Conservation (phyloP, 2,329 filamentous ascomycete genomes). For the Lecanicillium sp. region DNA sequence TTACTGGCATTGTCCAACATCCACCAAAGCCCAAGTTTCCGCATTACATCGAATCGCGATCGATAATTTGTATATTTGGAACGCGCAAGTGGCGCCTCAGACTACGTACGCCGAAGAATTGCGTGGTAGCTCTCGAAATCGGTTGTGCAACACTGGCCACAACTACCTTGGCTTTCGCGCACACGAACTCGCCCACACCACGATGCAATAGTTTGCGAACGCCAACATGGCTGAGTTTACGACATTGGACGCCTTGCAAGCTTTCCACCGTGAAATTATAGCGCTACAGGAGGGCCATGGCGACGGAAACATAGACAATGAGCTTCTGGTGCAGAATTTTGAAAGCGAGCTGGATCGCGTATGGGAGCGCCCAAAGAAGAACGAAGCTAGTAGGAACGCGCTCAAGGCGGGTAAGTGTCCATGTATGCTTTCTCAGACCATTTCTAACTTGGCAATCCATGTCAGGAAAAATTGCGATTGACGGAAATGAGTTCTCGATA, state of each 20-base stretch:
- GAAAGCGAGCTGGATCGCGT: slow-evolving; percentile 63
- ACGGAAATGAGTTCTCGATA: slow-evolving; percentile 66
- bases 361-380: slow-evolving; percentile 68
- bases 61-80: no score
- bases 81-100: not conserved
- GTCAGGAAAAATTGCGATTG: slow-evolving; percentile 68
- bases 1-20: slow-evolving; percentile 12
- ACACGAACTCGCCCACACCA: not conserved
- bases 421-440: not conserved
- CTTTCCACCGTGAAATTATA: slow-evolving; percentile 77
- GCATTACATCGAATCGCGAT: slow-evolving; percentile 9
- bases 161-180: not conserved
- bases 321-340: slow-evolving; percentile 61
- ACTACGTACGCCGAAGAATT: not conserved
- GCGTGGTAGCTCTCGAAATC: not conserved
- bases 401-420: slow-evolving; percentile 52
- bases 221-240: slow-evolving; percentile 63
- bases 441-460: slow-evolving; percentile 10
- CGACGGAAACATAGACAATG: slow-evolving; percentile 56
- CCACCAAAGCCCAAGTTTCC: slow-evolving; percentile 8
- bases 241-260: slow-evolving; percentile 68
- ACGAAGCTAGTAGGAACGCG: slow-evolving; percentile 63
- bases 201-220: slow-evolving; percentile 20
- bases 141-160: not conserved
- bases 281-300: slow-evolving; percentile 62